A percentile compares a stretch with the other conserved stretches of the same genome.
These are phyloP conservation scores for Candida sp. DNA, from an alignment of 1,139 yeast species.

Conservation along the genomic window DNA sequence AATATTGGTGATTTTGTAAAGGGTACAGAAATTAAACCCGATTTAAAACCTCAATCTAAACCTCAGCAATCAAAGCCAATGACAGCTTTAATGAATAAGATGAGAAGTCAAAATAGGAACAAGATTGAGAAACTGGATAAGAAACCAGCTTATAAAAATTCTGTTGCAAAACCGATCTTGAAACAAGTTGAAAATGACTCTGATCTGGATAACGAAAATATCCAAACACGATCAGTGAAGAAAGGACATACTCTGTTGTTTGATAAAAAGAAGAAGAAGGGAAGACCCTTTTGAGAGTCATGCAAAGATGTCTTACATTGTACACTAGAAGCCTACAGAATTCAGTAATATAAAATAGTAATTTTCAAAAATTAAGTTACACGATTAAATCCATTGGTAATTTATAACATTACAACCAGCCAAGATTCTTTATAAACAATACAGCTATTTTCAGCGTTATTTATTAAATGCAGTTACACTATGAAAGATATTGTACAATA, in stretches of 20 bases:
- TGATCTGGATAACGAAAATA: conserved; percentile 14
- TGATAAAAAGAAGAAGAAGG: conserved; percentile 13
- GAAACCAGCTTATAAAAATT: conserved; percentile 1
- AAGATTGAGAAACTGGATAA: conserved; percentile 9
- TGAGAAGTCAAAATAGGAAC: conserved; percentile 31
- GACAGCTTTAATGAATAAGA: conserved; percentile 43
- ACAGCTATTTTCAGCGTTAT: background rate
- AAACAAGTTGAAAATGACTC: conserved; percentile 1
- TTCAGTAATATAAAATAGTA: too few species aligned
- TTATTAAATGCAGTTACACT: conserved; percentile 4
- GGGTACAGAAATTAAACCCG: conserved; percentile 9
- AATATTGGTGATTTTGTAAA: conserved; percentile 33
- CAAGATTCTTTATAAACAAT: too few species aligned
- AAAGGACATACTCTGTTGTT: conserved; percentile 12
- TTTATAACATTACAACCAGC: too few species aligned
- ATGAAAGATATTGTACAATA: conserved; percentile 1
- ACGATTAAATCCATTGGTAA: too few species aligned
- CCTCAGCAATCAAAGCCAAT: conserved; percentile 28
- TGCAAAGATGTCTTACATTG: too few species aligned
- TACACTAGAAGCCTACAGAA: too few species aligned
- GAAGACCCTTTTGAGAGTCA: conserved; percentile 17
- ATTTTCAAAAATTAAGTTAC: too few species aligned
- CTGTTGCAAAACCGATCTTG: background rate
- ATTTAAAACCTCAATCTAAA: conserved; percentile 8
- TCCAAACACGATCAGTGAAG: conserved; percentile 12